These are phyloP conservation scores for Pestalotiopsis sp. DNA, from an alignment of 2,329 filamentous ascomycete genomes.

Conservation along the genomic window DNA sequence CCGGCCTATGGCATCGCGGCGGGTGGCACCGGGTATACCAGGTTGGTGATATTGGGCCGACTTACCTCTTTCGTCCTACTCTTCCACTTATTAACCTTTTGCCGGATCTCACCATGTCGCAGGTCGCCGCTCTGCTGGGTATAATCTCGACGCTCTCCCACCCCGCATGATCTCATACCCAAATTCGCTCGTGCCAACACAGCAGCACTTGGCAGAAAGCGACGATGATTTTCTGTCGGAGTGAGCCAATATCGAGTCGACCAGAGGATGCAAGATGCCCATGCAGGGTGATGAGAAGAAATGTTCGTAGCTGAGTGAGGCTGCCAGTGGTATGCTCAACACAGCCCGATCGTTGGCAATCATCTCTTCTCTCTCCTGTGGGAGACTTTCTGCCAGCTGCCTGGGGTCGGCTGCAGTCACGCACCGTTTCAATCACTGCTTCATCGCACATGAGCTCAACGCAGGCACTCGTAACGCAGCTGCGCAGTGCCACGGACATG, in stretches of 20 bases:
- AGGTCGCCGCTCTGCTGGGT: neutral
- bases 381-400: neutral
- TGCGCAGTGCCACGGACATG: neutral
- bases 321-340: neutral
- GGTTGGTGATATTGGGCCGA: neutral
- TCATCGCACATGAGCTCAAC: neutral
- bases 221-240: neutral
- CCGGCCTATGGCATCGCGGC: neutral
- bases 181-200: neutral
- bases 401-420: neutral
- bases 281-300: neutral
- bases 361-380: neutral
- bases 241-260: neutral
- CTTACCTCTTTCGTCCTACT: neutral
- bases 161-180: slow-evolving; percentile 3
- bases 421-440: neutral
- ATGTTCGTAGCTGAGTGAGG: neutral
- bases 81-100: neutral
- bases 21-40: neutral
- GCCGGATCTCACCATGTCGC: neutral
- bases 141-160: neutral
- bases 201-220: neutral
- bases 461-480: neutral
- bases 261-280: neutral
- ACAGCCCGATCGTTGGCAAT: neutral